Evolutionary conservation across 768 basidiomycete genomes (phyloP).

Genomic region (Tulasnella sp.): DNA sequence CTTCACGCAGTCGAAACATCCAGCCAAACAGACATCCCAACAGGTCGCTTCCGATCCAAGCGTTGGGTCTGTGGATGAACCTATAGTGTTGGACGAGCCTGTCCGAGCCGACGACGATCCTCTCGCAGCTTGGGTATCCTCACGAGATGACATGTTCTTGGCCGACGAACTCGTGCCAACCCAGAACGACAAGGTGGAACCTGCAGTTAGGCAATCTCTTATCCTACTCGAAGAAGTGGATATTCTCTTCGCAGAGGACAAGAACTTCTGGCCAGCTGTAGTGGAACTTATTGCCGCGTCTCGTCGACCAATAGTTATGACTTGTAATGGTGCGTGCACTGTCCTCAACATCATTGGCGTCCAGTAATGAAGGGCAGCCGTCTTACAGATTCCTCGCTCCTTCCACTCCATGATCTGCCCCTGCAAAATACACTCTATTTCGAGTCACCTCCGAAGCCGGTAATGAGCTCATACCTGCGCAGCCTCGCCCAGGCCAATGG

Average conservation of each 20-base stretch:
- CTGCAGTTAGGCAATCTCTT: slow-evolving; percentile 58
- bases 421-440: slow-evolving; percentile 64
- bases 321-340: slow-evolving; percentile 71
- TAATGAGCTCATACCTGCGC: slow-evolving; percentile 60
- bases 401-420: slow-evolving; percentile 65
- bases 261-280: slow-evolving; percentile 75
- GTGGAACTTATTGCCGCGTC: slow-evolving; percentile 72
- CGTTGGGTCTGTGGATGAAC: slow-evolving; percentile 16
- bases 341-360: background rate
- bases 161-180: background rate
- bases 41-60: too few relatives aligned
- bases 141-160: slow-evolving; percentile 12
- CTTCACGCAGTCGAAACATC: too few relatives aligned
- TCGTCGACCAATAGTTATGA: slow-evolving; percentile 81
- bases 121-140: background rate
- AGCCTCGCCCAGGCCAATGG: slow-evolving; percentile 50
- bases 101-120: slow-evolving; percentile 3
- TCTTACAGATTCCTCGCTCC: slow-evolving; percentile 51
- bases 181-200: background rate
- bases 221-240: slow-evolving; percentile 94
- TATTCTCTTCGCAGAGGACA: slow-evolving; percentile 78
- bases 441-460: slow-evolving; percentile 39
- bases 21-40: too few relatives aligned
- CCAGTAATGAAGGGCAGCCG: background rate
- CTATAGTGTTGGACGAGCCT: background rate